Conservation (phyloP, 805 yeast species). For the Saturnispora ahearnii region DNA sequence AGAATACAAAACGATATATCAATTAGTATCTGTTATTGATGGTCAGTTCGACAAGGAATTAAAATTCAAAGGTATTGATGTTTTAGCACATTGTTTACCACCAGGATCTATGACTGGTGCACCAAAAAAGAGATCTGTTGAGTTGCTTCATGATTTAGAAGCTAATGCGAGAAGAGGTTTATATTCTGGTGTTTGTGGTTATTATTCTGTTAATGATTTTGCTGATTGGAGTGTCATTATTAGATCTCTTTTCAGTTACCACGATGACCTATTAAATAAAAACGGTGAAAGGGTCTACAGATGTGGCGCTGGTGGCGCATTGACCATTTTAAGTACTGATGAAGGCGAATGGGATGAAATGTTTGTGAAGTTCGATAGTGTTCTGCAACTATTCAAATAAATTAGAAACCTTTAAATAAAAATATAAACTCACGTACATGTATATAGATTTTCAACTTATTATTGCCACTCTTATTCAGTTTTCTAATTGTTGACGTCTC, state of each 20-base stretch:
- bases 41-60: slow-evolving; percentile 39
- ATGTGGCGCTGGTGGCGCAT: slow-evolving; percentile 98
- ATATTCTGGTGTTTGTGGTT: slow-evolving; percentile 92
- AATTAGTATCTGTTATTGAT: slow-evolving; percentile 79
- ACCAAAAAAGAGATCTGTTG: slow-evolving; percentile 89
- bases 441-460: not conserved
- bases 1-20: slow-evolving; percentile 85
- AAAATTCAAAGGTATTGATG: slow-evolving; percentile 61
- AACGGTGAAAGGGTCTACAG: slow-evolving; percentile 45
- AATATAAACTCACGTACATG: not conserved
- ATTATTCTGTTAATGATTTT: slow-evolving; percentile 79
- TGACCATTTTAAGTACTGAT: slow-evolving; percentile 77
- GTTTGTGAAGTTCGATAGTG: slow-evolving; percentile 71
- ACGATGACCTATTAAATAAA: slow-evolving; percentile 31
- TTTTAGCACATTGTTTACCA: slow-evolving; percentile 72
- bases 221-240: slow-evolving; percentile 97
- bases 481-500: slow-evolving; percentile 25
- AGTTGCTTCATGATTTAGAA: slow-evolving; percentile 59
- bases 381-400: slow-evolving; percentile 55
- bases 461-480: slow-evolving; percentile 12
- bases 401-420: not conserved
- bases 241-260: slow-evolving; percentile 67
- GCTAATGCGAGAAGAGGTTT: slow-evolving; percentile 59
- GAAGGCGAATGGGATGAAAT: slow-evolving; percentile 90
- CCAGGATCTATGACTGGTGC: slow-evolving; percentile 99